Conservation (phyloP, 441 rosid genomes). For the Rhodomyrtus psidioides region DNA sequence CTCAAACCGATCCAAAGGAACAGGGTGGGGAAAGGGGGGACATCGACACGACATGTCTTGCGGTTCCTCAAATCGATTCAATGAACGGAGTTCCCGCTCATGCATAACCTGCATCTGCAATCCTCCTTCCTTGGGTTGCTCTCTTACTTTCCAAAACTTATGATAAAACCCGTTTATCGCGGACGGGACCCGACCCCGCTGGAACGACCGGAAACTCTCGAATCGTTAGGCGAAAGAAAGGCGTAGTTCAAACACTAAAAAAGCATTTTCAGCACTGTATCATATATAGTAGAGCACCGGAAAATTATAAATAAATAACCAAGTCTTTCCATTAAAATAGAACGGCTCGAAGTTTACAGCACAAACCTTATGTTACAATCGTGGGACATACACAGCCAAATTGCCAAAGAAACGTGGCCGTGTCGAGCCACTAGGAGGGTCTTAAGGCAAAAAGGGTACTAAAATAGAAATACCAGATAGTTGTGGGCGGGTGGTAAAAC, state of each 20-base stretch:
- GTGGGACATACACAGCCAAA: neutral
- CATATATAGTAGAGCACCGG: neutral
- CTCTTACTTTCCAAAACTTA: neutral
- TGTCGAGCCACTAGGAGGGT: neutral
- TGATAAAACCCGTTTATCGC: neutral
- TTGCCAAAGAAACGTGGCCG: neutral
- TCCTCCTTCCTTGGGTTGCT: neutral
- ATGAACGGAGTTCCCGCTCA: neutral
- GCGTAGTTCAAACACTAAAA: neutral
- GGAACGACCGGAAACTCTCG: neutral
- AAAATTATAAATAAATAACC: neutral
- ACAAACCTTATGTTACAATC: neutral
- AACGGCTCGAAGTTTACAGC: neutral
- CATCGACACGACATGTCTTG: neutral
- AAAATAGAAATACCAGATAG: neutral
- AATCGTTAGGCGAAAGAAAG: neutral
- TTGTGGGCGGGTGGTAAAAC: slow-evolving; percentile 38
- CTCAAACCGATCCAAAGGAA: neutral
- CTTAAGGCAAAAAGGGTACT: neutral
- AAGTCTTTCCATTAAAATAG: neutral
- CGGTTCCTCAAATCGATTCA: neutral
- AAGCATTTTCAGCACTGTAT: neutral
- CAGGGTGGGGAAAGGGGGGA: neutral
- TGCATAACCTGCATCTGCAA: neutral
- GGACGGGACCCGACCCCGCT: neutral